Conservation (phyloP, 306 rosid species). For the Dalbergia cultrata region DNA sequence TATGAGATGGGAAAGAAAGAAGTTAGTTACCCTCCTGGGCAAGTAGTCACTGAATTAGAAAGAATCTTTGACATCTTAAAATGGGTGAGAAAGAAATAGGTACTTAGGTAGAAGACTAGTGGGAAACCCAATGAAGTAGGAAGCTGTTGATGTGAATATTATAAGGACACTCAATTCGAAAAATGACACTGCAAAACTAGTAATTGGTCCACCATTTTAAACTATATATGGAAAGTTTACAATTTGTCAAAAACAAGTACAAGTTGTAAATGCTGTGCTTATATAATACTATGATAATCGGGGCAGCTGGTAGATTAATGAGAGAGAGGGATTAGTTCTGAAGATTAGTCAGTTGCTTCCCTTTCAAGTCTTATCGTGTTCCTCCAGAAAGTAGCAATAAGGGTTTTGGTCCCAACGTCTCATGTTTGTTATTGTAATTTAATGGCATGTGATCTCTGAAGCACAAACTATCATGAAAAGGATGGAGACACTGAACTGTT, state of each 20-base stretch:
- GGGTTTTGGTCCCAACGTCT: conserved; percentile 7
- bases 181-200: conserved; percentile 49
- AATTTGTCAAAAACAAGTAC: conserved; percentile 45
- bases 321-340: conserved; percentile 36
- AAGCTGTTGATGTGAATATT: conserved; percentile 41
- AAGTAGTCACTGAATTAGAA: conserved; percentile 37
- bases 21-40: conserved; percentile 20
- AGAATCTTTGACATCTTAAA: conserved; percentile 44
- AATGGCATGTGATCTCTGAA: conserved; percentile 46
- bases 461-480: conserved; percentile 31
- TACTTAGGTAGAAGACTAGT: conserved; percentile 9
- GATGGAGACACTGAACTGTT: conserved; percentile 17
- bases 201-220: conserved; percentile 43
- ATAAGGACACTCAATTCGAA: conserved; percentile 47
- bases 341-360: conserved; percentile 45
- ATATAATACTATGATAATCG: conserved; percentile 34
- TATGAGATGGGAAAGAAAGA: conserved; percentile 34
- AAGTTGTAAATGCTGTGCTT: conserved; percentile 33
- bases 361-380: conserved; percentile 38
- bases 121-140: conserved; percentile 41
- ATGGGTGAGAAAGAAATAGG: conserved; percentile 19
- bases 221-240: conserved; percentile 42
- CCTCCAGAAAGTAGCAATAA: neutral
- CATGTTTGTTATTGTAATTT: conserved; percentile 37
- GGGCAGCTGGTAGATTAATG: conserved; percentile 28